These are phyloP conservation scores for Macrophomina tecta DNA, from an alignment of 2,329 filamentous ascomycete species.

Conservation along the genomic window DNA sequence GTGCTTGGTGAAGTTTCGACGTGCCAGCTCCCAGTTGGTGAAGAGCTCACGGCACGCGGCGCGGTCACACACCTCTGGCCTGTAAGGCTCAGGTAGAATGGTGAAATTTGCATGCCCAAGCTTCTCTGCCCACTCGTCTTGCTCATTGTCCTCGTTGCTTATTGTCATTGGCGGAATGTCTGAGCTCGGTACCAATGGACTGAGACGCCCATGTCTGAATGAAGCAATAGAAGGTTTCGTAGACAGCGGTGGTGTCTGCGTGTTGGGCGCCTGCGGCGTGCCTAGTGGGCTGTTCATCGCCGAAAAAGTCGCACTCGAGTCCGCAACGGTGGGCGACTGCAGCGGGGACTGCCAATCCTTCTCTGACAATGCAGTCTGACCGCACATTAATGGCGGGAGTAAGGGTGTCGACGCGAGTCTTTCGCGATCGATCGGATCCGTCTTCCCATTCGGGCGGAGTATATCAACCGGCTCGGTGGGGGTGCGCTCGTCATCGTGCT, in stretches of 20 bases:
- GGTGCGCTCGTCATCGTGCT: slow-evolving; percentile 16
- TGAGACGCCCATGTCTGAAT: slow-evolving; percentile 59
- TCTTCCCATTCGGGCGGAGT: slow-evolving; percentile 54
- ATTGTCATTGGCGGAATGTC: slow-evolving; percentile 70
- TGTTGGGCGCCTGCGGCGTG: slow-evolving; percentile 53
- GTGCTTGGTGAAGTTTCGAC: slow-evolving; percentile 87
- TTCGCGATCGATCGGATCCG: slow-evolving; percentile 59
- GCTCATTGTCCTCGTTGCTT: slow-evolving; percentile 67
- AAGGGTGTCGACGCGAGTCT: slow-evolving; percentile 80
- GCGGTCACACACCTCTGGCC: slow-evolving; percentile 66
- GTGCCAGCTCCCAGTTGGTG: slow-evolving; percentile 81
- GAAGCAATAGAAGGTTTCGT: slow-evolving; percentile 79
- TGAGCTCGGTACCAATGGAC: slow-evolving; percentile 53
- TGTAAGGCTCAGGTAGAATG: slow-evolving; percentile 81
- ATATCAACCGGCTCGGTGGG: slow-evolving; percentile 43
- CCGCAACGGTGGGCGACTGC: slow-evolving; percentile 80
- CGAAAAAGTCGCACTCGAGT: slow-evolving; percentile 55
- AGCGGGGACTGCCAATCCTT: slow-evolving; percentile 77
- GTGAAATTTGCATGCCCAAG: slow-evolving; percentile 94
- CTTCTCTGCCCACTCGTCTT: slow-evolving; percentile 82
- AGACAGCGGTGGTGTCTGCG: slow-evolving; percentile 76
- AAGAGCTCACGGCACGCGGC: slow-evolving; percentile 69
- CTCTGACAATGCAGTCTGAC: slow-evolving; percentile 56
- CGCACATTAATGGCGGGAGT: slow-evolving; percentile 78
- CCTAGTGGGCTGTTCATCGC: slow-evolving; percentile 55